phyloP scores from a whole-genome alignment of 2,329 filamentous ascomycete species.

The Bertia moriformis region DNA sequence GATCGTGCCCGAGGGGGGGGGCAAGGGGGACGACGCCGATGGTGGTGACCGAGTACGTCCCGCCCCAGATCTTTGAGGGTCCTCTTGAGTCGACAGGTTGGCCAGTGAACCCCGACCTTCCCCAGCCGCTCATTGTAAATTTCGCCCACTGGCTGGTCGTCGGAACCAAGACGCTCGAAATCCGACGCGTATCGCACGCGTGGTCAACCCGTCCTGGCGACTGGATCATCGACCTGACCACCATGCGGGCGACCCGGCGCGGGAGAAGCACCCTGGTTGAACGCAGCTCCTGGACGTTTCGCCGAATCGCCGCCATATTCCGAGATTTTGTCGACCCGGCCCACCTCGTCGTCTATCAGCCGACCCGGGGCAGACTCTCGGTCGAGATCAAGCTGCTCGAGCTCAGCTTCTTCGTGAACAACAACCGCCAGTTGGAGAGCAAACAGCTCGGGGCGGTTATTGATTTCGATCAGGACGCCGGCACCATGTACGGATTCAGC shows the following conservation, averaged over 20 bases:
- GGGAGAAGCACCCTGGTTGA: not conserved
- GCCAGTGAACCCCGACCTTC: slow-evolving; percentile 28
- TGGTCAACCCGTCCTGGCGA: not conserved
- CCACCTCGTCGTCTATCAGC: not conserved
- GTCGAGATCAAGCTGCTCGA: slow-evolving; percentile 20
- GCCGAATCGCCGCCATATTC: not conserved
- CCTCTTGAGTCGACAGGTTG: no score
- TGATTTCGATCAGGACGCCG: slow-evolving; percentile 28
- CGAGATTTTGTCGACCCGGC: not conserved
- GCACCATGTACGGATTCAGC: slow-evolving; percentile 31
- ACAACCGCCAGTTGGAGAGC: slow-evolving; percentile 18
- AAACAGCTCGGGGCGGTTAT: slow-evolving; percentile 11
- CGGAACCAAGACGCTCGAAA: slow-evolving; percentile 21
- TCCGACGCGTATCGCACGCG: slow-evolving; percentile 19
- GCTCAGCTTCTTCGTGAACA: slow-evolving; percentile 26
- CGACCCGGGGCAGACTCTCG: no score
- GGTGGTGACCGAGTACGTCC: no score
- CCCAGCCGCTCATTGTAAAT: slow-evolving; percentile 19
- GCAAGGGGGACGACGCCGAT: no score
- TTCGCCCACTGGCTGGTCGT: slow-evolving; percentile 36
- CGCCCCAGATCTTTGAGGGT: no score
- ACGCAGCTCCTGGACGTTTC: not conserved
- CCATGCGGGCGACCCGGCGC: not conserved
- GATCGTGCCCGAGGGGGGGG: no score
- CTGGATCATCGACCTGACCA: not conserved